These are phyloP conservation scores for Penicillium vulpinum DNA, from an alignment of 2,329 filamentous ascomycete species.

Conservation along the genomic window DNA sequence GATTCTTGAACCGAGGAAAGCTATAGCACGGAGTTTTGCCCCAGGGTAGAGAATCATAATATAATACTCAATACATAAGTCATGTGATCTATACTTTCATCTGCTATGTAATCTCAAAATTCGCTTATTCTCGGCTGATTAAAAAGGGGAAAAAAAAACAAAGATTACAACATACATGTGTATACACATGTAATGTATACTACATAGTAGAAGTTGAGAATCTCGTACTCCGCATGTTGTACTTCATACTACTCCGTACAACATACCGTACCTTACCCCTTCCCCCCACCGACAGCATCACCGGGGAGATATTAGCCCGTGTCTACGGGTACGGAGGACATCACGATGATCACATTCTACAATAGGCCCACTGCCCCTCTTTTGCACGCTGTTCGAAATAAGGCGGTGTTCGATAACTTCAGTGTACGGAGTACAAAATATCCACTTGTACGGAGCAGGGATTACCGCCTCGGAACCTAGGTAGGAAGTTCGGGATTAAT, in stretches of 20 bases:
- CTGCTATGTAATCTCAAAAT: background rate
- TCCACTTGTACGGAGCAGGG: too few species aligned
- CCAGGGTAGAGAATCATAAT: background rate
- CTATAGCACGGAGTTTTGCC: conserved; percentile 13
- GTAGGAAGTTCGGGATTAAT: too few species aligned
- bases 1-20: conserved; percentile 33
- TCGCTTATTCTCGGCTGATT: background rate
- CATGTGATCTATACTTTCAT: background rate
- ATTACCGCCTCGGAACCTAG: too few species aligned
- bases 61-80: background rate
- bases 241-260: too few species aligned
- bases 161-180: too few species aligned
- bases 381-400: background rate
- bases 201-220: background rate
- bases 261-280: background rate
- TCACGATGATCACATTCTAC: conserved; percentile 19
- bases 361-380: conserved; percentile 11
- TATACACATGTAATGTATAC: too few species aligned
- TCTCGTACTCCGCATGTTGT: too few species aligned
- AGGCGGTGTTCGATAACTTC: background rate
- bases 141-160: background rate
- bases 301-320: conserved; percentile 21
- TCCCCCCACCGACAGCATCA: background rate
- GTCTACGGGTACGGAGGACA: conserved; percentile 12
- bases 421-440: too few species aligned